phyloP scores from a whole-genome alignment of 2,329 filamentous ascomycete genomes.

The Claviceps sp. region DNA sequence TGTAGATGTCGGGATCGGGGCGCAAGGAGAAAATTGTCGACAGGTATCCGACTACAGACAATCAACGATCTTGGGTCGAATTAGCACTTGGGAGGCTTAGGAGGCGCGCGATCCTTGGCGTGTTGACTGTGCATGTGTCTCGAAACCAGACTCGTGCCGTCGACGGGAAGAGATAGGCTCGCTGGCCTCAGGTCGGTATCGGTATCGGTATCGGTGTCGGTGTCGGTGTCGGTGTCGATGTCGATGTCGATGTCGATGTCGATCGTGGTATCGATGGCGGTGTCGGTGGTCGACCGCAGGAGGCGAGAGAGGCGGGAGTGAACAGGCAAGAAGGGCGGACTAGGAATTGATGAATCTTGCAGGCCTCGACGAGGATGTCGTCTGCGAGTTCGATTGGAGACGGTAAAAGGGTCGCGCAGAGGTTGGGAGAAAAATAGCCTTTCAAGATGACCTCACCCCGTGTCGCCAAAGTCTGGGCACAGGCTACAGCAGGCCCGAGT shows the following conservation, averaged over 20 bases:
- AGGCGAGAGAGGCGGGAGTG: background rate
- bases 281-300: background rate
- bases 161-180: background rate
- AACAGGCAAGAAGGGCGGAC: background rate
- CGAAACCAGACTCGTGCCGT: background rate
- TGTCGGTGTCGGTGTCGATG: background rate
- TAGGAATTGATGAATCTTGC: background rate
- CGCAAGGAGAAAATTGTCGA: background rate
- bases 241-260: background rate
- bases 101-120: background rate
- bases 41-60: background rate
- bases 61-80: background rate
- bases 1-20: background rate
- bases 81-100: background rate
- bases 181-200: background rate
- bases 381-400: background rate
- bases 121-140: background rate
- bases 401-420: background rate
- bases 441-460: slow-evolving; percentile 1
- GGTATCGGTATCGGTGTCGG: background rate
- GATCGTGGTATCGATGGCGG: background rate
- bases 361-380: background rate
- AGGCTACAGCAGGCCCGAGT: background rate
- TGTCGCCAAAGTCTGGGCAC: background rate
- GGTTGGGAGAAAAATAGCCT: background rate